A percentile compares a stretch with the other conserved stretches of the same genome.
Conservation (phyloP, 768 basidiomycete genomes). For the Exidia glandulosa region DNA sequence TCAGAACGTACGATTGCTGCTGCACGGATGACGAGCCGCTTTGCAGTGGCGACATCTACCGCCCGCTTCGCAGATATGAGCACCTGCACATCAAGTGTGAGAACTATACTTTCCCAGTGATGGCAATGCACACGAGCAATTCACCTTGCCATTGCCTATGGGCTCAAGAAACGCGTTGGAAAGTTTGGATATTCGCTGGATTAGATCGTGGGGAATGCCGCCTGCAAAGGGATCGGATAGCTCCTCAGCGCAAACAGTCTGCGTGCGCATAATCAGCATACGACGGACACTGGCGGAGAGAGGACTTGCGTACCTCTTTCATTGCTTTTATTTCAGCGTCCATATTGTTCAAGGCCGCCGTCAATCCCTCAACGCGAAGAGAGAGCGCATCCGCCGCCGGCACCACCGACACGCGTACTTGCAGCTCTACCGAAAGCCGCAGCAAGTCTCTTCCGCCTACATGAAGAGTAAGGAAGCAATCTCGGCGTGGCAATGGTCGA, state of each 20-base stretch:
- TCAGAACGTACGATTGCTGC: slow-evolving; percentile 37
- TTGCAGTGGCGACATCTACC: slow-evolving; percentile 31
- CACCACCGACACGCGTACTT: slow-evolving; percentile 48
- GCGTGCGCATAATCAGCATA: not conserved
- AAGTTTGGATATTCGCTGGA: slow-evolving; percentile 56
- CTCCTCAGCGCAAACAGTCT: slow-evolving; percentile 3
- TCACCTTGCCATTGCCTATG: slow-evolving; percentile 34
- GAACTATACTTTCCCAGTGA: not conserved
- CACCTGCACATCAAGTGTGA: slow-evolving; percentile 26
- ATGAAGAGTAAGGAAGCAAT: too few relatives aligned
- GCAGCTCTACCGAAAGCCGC: slow-evolving; percentile 45
- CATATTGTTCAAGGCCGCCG: slow-evolving; percentile 33
- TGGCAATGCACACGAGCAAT: slow-evolving; percentile 1
- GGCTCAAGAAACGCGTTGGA: slow-evolving; percentile 55
- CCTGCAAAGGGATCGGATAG: not conserved
- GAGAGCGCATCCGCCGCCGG: slow-evolving; percentile 38
- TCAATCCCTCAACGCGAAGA: slow-evolving; percentile 47
- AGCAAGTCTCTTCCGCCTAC: slow-evolving; percentile 56
- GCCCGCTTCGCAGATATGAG: slow-evolving; percentile 41
- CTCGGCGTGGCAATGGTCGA: too few relatives aligned
- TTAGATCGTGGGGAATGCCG: slow-evolving; percentile 30
- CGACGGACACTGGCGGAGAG: too few relatives aligned
- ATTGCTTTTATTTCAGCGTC: slow-evolving; percentile 1
- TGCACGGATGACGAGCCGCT: slow-evolving; percentile 41
- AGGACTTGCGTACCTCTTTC: slow-evolving; percentile 1